These are phyloP conservation scores for Trichoderma oligosporum DNA, from an alignment of 2,329 filamentous ascomycete genomes.

Conservation along the genomic window DNA sequence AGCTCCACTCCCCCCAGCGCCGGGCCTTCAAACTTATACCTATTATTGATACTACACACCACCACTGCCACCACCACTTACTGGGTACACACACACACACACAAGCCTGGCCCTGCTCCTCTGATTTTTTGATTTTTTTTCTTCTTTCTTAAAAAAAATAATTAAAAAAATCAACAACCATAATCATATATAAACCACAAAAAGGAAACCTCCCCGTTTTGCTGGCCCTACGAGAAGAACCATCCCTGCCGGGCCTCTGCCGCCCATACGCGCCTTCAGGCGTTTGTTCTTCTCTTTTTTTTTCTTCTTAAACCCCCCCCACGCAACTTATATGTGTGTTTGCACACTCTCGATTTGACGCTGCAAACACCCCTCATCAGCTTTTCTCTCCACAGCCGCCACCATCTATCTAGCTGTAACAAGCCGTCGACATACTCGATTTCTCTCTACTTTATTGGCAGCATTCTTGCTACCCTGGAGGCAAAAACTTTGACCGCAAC, in stretches of 20 bases:
- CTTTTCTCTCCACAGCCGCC: not conserved
- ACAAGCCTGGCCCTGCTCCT: constrained; percentile 3
- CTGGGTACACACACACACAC: too few relatives aligned
- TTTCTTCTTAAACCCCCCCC: not conserved
- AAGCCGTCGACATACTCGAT: not conserved
- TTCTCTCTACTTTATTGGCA: not conserved
- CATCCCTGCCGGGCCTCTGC: constrained; percentile 20
- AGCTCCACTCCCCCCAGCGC: constrained; percentile 16
- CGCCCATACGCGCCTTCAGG: constrained; percentile 16
- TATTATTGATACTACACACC: not conserved
- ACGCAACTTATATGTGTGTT: constrained; percentile 6
- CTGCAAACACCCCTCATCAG: constrained; percentile 19
- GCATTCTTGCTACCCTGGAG: not conserved
- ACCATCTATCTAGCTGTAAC: too few relatives aligned
- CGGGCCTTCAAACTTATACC: constrained; percentile 5
- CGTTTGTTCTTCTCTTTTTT: constrained; percentile 2
- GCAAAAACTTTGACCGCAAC: not conserved
- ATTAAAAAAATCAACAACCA: not conserved
- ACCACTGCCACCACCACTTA: constrained; percentile 11
- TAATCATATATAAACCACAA: not conserved
- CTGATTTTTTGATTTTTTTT: not conserved
- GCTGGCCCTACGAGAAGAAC: constrained; percentile 23
- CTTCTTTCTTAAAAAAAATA: not conserved
- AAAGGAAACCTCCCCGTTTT: constrained; percentile 28
- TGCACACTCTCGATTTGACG: constrained; percentile 12